These are phyloP conservation scores for Boletus rubropictus DNA, from an alignment of 768 basidiomycete species.

Conservation along the genomic window DNA sequence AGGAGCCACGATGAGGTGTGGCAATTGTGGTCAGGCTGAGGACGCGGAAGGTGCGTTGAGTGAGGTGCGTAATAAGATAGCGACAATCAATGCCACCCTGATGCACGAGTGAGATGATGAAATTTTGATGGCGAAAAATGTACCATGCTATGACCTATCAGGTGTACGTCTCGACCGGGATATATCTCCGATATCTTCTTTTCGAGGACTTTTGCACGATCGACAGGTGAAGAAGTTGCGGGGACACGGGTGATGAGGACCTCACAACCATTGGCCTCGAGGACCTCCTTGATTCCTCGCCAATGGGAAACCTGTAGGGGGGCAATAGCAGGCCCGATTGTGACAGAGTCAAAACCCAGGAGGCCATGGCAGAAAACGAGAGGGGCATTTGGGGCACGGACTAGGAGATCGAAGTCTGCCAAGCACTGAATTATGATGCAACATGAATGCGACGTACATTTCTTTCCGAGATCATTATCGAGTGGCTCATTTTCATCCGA, in stretches of 20 bases:
- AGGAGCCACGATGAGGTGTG: conserved; percentile 89
- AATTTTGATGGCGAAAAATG: conserved; percentile 1
- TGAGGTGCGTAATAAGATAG: conserved; percentile 79
- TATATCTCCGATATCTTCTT: conserved; percentile 73
- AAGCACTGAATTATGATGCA: background rate
- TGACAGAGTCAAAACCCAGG: conserved; percentile 82
- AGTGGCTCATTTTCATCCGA: conserved; percentile 45
- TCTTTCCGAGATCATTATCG: conserved; percentile 41
- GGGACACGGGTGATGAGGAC: conserved; percentile 93
- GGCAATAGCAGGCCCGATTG: conserved; percentile 68
- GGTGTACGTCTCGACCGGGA: conserved; percentile 79
- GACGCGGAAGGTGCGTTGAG: conserved; percentile 69
- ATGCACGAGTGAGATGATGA: conserved; percentile 18
- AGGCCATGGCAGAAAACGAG: conserved; percentile 95
- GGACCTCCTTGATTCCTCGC: conserved; percentile 92
- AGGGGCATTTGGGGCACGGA: conserved; percentile 75
- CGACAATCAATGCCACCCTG: conserved; percentile 93
- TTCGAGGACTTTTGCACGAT: conserved; percentile 88
- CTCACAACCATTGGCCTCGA: conserved; percentile 83
- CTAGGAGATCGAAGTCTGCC: conserved; percentile 33
- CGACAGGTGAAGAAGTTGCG: conserved; percentile 81
- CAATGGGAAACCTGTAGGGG: conserved; percentile 89
- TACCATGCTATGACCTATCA: conserved; percentile 82
- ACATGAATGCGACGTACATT: conserved; percentile 46
- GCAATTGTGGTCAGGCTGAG: conserved; percentile 91